Base-by-base conservation (phyloP, 306 rosid species). In the Gynostemma pentaphyllum region DNA sequence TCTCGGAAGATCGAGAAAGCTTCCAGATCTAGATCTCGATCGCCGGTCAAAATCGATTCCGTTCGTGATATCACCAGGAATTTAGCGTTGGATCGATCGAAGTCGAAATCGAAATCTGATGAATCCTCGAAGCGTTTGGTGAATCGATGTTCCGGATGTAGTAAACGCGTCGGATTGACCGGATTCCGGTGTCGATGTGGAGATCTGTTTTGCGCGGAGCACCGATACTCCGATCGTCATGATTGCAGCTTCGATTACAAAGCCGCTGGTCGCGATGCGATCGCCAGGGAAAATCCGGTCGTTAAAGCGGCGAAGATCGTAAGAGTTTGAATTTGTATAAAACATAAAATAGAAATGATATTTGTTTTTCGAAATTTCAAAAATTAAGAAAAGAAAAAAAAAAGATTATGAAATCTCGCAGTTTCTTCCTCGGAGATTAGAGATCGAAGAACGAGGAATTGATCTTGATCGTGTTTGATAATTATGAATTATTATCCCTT, bases 171-270 rank as follows among this genome's bases (percentile, higher is more conserved):
- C 21, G 99, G 99, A 0, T 77, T 94, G 45, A 88, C 97, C 48
- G 96, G 99, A 7, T 84, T 94, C 70, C 79, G 95, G 3, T 94
- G 99, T 70, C 94, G 99, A 8, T 94, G 99, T 55, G 99, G 99
- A 0, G 97, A 94, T 7, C 87, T 94, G 0, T 94, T 88, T 66
- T 94, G 99, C 72, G 24, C 85, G 0, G 89, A 86, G 47, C 99
- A 94, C 32, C 87, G 99, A 62, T 94, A 94, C 72, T 79, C 99
- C 52, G 99, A 94, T 70, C 94, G 99, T 14, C 99, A 94, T 46
- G 87, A 79, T n/a, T 94, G 99, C 76, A 78, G 83, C 72, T 94
- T 78, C 71, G 99, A 94, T 45, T 94, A 94, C 74, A 94, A 88
- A 66, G 57, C 90, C 34, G 99, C 78, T 4, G 99, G 99, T 0